These are phyloP conservation scores for Paraglomus occultum DNA, from an alignment of 192 early-diverging fungal genomes.

Conservation along the genomic window DNA sequence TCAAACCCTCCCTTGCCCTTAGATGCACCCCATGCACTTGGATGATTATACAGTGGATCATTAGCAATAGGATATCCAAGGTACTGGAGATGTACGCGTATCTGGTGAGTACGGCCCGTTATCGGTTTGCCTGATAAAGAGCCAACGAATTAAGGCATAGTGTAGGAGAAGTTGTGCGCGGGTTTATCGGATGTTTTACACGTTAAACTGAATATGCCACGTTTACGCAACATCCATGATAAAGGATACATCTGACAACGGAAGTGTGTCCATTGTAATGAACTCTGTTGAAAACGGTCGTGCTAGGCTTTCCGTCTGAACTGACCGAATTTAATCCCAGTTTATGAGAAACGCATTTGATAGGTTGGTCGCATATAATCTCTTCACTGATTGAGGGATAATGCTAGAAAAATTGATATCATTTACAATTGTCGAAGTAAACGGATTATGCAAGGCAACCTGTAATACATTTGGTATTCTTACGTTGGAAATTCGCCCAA, in stretches of 20 bases:
- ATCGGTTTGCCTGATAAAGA: conserved; percentile 65
- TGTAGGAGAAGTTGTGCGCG: no score
- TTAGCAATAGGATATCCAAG: conserved; percentile 93
- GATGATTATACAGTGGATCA: conserved; percentile 86
- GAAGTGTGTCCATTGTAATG: conserved; percentile 62
- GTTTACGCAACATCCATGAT: conserved; percentile 25
- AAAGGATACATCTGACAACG: conserved; percentile 67
- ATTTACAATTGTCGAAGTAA: background rate
- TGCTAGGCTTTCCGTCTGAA: conserved; percentile 76
- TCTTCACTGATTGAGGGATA: conserved; percentile 42
- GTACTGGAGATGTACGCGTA: conserved; percentile 93
- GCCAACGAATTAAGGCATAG: no score
- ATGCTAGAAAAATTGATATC: background rate
- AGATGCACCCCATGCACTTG: conserved; percentile 64
- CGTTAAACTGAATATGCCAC: no score
- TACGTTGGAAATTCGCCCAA: conserved; percentile 83
- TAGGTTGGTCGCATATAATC: conserved; percentile 75
- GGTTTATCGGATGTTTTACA: no score
- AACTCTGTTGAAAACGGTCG: conserved; percentile 72
- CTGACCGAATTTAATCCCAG: conserved; percentile 86
- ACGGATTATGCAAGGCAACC: background rate
- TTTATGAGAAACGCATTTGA: conserved; percentile 81
- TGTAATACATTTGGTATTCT: conserved; percentile 26
- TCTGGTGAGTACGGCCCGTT: conserved; percentile 96
- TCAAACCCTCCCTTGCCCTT: conserved; percentile 54